These are phyloP conservation scores for Blastobotrys arbuscula DNA, from an alignment of 1,139 yeast species.

Conservation along the genomic window DNA sequence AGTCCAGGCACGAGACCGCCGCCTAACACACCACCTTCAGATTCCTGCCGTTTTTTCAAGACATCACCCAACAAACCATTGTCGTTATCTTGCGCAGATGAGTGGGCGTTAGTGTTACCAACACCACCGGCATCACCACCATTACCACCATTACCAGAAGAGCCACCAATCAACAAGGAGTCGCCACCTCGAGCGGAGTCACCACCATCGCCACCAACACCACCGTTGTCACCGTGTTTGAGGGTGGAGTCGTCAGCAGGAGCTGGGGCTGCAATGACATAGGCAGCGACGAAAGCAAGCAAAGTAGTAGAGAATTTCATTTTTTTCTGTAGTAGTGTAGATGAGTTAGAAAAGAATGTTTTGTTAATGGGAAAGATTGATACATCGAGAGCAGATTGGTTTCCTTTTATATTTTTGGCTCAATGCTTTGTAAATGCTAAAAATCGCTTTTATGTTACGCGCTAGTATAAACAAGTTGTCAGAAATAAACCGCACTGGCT, in stretches of 20 bases:
- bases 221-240: conserved; percentile 6
- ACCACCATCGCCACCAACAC: conserved; percentile 7
- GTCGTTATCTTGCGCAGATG: background rate
- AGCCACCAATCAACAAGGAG: conserved; percentile 2
- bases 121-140: conserved; percentile 8
- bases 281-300: background rate
- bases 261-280: background rate
- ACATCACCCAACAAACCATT: background rate
- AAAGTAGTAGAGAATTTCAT: conserved; percentile 1
- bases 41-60: background rate
- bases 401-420: conserved; percentile 1
- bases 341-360: background rate
- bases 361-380: background rate
- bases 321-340: background rate
- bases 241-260: background rate
- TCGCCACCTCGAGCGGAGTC: conserved; percentile 2
- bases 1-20: background rate
- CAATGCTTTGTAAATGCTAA: no score
- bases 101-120: conserved; percentile 1
- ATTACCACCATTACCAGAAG: conserved; percentile 3
- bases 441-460: no score
- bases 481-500: no score
- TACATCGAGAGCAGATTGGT: background rate
- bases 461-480: no score
- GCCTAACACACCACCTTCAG: background rate